Evolutionary conservation across 2,329 filamentous ascomycete genomes (phyloP).

Genomic region (Phaeosphaeriaceae sp.): DNA sequence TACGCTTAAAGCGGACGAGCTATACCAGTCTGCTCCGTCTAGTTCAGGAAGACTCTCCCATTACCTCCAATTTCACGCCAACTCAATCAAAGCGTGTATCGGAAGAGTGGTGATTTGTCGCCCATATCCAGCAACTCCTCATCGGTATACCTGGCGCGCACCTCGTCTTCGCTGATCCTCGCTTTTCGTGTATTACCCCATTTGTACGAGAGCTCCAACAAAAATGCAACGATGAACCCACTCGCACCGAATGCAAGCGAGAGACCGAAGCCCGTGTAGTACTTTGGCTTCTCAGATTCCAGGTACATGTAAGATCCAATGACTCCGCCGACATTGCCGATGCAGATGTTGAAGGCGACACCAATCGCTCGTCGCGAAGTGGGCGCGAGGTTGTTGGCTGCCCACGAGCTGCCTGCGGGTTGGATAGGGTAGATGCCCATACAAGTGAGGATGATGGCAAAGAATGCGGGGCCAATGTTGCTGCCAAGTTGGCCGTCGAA

Average conservation of each 20-base stretch:
- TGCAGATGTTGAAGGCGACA: conserved; percentile 38
- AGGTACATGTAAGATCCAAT: conserved; percentile 46
- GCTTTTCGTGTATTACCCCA: conserved; percentile 47
- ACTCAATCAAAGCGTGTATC: conserved; percentile 32
- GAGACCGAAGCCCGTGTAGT: conserved; percentile 46
- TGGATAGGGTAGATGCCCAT: conserved; percentile 48
- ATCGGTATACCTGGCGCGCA: conserved; percentile 45
- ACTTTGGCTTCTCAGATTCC: conserved; percentile 44
- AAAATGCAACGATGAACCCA: conserved; percentile 29
- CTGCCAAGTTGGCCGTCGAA: conserved; percentile 48
- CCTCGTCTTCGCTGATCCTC: conserved; percentile 44
- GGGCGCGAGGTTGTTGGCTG: conserved; percentile 39
- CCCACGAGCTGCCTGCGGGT: conserved; percentile 39
- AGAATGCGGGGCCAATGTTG: conserved; percentile 54
- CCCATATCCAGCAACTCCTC: conserved; percentile 49
- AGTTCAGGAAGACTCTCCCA: too few relatives aligned
- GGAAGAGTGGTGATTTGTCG: conserved; percentile 50
- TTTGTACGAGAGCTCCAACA: conserved; percentile 40
- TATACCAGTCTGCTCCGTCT: too few relatives aligned
- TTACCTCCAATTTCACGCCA: not conserved
- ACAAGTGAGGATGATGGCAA: conserved; percentile 54
- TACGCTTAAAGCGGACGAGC: too few relatives aligned
- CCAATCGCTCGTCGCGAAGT: conserved; percentile 39
- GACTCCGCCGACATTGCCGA: conserved; percentile 39
- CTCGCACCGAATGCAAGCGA: conserved; percentile 38